Percentiles rank a stretch among this genome's conserved stretches.
These are phyloP conservation scores for Lasiosphaeris hirsuta DNA, from an alignment of 495 filamentous ascomycete genomes.

Conservation along the genomic window DNA sequence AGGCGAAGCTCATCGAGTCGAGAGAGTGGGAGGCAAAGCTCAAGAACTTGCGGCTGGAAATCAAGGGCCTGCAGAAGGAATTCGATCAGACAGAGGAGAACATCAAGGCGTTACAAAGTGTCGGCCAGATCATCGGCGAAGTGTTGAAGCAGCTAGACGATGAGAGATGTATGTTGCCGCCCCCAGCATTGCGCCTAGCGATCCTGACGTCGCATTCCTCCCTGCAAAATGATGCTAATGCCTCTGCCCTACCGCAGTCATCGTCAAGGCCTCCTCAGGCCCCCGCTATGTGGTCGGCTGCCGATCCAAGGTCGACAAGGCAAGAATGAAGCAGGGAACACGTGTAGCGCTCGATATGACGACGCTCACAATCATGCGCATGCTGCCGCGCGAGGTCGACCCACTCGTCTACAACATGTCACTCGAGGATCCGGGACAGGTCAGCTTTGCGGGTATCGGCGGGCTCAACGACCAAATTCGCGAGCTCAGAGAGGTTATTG, in stretches of 20 bases:
- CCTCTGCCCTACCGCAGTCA: conserved; percentile 37
- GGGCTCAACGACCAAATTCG: conserved; percentile 98
- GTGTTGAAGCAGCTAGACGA: conserved; percentile 98
- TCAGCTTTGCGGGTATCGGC: conserved; percentile 98
- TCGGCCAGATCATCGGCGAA: conserved; percentile 98
- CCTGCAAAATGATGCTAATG: conserved; percentile 7
- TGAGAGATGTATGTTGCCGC: conserved; percentile 77
- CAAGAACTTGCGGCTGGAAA: conserved; percentile 84
- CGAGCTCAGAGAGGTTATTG: conserved; percentile 96
- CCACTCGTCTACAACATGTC: conserved; percentile 99
- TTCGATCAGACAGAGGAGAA: conserved; percentile 98
- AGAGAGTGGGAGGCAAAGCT: conserved; percentile 98
- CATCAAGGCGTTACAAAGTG: conserved; percentile 98
- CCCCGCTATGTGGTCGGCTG: conserved; percentile 98
- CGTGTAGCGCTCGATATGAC: conserved; percentile 99
- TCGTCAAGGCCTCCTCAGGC: conserved; percentile 88
- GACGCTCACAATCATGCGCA: conserved; percentile 99
- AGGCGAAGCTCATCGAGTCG: conserved; percentile 89
- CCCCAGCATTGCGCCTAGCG: neutral
- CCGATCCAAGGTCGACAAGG: conserved; percentile 95
- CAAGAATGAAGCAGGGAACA: conserved; percentile 95
- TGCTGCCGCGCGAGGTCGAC: conserved; percentile 98
- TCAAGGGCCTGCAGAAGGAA: conserved; percentile 90
- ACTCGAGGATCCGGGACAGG: conserved; percentile 93
- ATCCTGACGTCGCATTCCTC: neutral